Evolutionary conservation across 352 stramenopile genomes (phyloP).

Genomic region (Phytophthora idaei): DNA sequence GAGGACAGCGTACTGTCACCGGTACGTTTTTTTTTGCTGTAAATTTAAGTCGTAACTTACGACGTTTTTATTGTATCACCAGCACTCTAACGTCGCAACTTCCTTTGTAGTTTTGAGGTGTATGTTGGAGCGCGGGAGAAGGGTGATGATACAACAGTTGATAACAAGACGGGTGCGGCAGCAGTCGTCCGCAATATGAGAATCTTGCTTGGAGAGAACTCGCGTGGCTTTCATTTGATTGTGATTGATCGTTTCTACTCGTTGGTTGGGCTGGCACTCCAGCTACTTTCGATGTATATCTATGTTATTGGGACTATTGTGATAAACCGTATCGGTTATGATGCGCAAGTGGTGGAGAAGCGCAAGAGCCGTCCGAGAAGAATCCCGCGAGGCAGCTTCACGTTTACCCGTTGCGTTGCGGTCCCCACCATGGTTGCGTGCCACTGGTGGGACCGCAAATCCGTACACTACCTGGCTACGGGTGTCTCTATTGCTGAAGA

Average conservation of each 20-base stretch:
- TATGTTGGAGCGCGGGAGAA: constrained; percentile 2
- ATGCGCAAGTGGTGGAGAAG: neutral
- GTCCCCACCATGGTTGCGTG: neutral
- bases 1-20: constrained; percentile 10
- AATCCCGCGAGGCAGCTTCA: neutral
- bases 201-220: neutral
- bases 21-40: neutral
- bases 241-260: neutral
- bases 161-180: neutral
- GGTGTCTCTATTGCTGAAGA: neutral
- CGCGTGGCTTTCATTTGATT: neutral
- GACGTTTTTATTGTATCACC: neutral
- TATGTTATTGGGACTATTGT: neutral
- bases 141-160: neutral
- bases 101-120: constrained; percentile 6
- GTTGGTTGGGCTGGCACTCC: neutral
- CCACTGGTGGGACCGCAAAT: neutral
- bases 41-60: constrained; percentile 18
- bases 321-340: neutral
- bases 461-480: neutral
- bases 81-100: constrained; percentile 8
- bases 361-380: neutral
- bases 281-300: neutral
- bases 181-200: neutral
- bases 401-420: neutral